A percentile compares a stretch with the other conserved stretches of the same genome.
Conservation (phyloP, 306 rosid species). For the Hippophae gyantsensis region DNA sequence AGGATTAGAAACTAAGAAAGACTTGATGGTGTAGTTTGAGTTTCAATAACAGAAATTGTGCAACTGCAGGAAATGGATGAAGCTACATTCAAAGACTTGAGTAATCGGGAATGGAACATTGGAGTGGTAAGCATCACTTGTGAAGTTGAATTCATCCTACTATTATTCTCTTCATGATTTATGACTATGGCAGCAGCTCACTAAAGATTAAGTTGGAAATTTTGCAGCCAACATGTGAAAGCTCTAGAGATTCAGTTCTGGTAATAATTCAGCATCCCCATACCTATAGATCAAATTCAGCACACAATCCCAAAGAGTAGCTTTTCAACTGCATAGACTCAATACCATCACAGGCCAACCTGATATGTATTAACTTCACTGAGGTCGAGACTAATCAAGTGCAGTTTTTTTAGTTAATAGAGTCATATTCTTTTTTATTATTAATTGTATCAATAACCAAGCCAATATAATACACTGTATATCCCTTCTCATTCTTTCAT, state of each 20-base stretch:
- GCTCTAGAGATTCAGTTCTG: slow-evolving; percentile 46
- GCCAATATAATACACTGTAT: no score
- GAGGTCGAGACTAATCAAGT: no score
- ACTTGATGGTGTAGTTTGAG: background rate
- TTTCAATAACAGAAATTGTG: slow-evolving; percentile 4
- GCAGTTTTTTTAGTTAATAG: no score
- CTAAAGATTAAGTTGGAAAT: background rate
- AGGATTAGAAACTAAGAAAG: background rate
- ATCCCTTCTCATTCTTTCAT: no score
- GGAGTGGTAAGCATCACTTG: slow-evolving; percentile 58
- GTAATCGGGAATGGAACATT: slow-evolving; percentile 71
- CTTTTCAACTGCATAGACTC: slow-evolving; percentile 5
- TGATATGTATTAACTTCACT: slow-evolving; percentile 2
- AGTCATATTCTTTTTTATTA: no score
- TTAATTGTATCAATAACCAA: no score
- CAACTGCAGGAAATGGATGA: slow-evolving; percentile 83
- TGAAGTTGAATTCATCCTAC: background rate
- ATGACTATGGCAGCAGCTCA: no score
- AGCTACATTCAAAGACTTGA: slow-evolving; percentile 68
- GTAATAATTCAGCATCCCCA: slow-evolving; percentile 82
- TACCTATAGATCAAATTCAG: slow-evolving; percentile 27
- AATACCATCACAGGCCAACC: no score
- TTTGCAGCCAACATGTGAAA: slow-evolving; percentile 58
- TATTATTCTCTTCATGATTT: background rate
- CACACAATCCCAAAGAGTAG: slow-evolving; percentile 12